Evolutionary conservation across 495 filamentous ascomycete genomes (phyloP), one percentile per base, ranked within the genome.

Genomic region (Aspergillus bridgeri): DNA sequence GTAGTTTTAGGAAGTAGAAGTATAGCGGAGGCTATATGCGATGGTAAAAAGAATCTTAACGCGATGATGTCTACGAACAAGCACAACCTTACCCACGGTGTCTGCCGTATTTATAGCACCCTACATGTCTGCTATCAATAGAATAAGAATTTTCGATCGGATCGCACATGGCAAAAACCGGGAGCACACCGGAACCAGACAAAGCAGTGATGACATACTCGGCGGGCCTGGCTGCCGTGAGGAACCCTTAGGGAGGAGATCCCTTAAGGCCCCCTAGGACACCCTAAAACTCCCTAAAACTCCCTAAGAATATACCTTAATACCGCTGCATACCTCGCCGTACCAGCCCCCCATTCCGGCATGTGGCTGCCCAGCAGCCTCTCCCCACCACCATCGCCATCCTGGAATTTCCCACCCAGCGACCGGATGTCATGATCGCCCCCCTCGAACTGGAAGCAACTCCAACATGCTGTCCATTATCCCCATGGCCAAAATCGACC

Each of bases 391-490:
- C 1, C 13, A 38, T 38, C 33, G 33, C 33, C 13, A 13, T 38
- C 33, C 17, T 8, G 33, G 5, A 15, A 38, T 38, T 38, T 38
- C 13, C 33, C 33, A 13, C 33, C 33, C 33, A 3, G 33, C 33
- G 0, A 18, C 24, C 20, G 5, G n/a, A 29, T 33, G 25, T n/a
- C 20, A 19, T 42, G 13, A 29, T 42, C 27, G 21, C 15, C 15
- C 4, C 8, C 8, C n/a, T 27, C 56, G 54, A 69, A 69, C 53
- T 67, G 65, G 46, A 70, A 67, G 48, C 57, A 57, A 61, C 20
- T 42, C 27, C 8, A 62, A 54, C 42, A 33, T 21, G 7, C 59
- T 69, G 58, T 63, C 67, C 67, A 70, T 70, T 72, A 69, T 64
- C 63, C 19, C 22, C 54, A 9, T 43, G 54, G 49, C 20, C 9